Conservation (phyloP, 768 basidiomycete genomes). For the Pluteus cervinus region DNA sequence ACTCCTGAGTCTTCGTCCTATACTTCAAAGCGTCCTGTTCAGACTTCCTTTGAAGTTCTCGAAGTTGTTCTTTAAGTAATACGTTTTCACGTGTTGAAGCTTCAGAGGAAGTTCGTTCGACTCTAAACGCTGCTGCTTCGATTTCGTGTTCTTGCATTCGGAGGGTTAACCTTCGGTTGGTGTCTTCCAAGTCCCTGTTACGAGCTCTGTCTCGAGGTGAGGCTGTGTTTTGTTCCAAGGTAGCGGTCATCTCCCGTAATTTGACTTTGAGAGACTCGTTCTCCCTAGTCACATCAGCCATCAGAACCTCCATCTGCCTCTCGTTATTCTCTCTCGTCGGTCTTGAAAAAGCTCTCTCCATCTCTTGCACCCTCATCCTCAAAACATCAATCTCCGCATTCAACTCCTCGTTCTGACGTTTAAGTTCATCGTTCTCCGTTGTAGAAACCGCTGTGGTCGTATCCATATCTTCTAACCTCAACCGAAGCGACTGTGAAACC, state of each 20-base stretch:
- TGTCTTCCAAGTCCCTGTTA: conserved; percentile 24
- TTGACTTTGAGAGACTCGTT: conserved; percentile 31
- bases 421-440: conserved; percentile 16
- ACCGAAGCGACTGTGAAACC: too few relatives aligned
- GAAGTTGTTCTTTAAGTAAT: conserved; percentile 24
- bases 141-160: conserved; percentile 26
- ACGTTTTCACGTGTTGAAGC: conserved; percentile 29
- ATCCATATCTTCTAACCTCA: too few relatives aligned
- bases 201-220: conserved; percentile 23
- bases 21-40: conserved; percentile 13
- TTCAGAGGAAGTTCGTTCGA: conserved; percentile 19
- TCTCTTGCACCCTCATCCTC: conserved; percentile 21
- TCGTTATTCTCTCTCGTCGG: conserved; percentile 12
- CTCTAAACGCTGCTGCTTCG: conserved; percentile 22
- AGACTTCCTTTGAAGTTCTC: conserved; percentile 17
- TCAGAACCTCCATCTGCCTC: conserved; percentile 28
- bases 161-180: conserved; percentile 25
- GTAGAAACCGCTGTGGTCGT: too few relatives aligned
- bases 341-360: conserved; percentile 25
- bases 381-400: conserved; percentile 23
- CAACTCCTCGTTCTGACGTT: conserved; percentile 15
- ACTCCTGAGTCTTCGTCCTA: conserved; percentile 14
- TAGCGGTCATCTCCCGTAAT: conserved; percentile 27
- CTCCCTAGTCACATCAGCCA: conserved; percentile 33
- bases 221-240: conserved; percentile 29